Evolutionary conservation across 2,329 filamentous ascomycete species (phyloP).

Genomic region (Leptoxyphium fumago): DNA sequence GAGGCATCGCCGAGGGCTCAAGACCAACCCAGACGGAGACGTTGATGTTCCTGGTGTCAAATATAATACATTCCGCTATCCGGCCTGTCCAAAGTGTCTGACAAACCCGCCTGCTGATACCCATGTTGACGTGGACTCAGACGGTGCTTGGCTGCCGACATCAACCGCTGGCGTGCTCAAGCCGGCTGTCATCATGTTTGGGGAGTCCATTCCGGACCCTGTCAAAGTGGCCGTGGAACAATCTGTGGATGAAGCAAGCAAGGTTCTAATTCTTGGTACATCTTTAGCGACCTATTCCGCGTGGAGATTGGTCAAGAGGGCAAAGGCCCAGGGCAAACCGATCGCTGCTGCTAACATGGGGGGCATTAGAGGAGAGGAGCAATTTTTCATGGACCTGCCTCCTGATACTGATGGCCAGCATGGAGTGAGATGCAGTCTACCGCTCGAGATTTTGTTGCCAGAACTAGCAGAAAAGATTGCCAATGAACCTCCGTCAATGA

Average conservation of each 20-base stretch:
- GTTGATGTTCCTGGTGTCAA: slow-evolving; percentile 77
- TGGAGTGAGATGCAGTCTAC: slow-evolving; percentile 26
- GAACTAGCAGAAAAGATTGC: slow-evolving; percentile 17
- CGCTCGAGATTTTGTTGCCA: slow-evolving; percentile 25
- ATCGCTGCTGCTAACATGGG: slow-evolving; percentile 80
- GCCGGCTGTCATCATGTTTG: slow-evolving; percentile 91
- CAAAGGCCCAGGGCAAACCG: slow-evolving; percentile 67
- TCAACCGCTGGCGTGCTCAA: slow-evolving; percentile 63
- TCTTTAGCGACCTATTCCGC: slow-evolving; percentile 91
- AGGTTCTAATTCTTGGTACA: slow-evolving; percentile 69
- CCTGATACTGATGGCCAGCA: slow-evolving; percentile 22
- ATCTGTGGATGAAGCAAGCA: slow-evolving; percentile 61
- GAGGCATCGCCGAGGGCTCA: slow-evolving; percentile 52
- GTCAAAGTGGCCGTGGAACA: slow-evolving; percentile 67
- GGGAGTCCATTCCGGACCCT: slow-evolving; percentile 59
- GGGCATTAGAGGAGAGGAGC: slow-evolving; percentile 67
- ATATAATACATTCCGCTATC: slow-evolving; percentile 83
- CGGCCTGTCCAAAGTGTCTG: slow-evolving; percentile 71
- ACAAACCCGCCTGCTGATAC: slow-evolving; percentile 41
- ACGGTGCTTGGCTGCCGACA: slow-evolving; percentile 59
- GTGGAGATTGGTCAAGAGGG: slow-evolving; percentile 74
- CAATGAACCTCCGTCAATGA: not conserved
- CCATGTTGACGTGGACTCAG: slow-evolving; percentile 58
- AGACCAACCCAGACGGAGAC: slow-evolving; percentile 86
- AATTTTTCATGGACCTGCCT: slow-evolving; percentile 47